These are phyloP conservation scores for Verticillium longisporum DNA, from an alignment of 2,329 filamentous ascomycete species.

Conservation along the genomic window DNA sequence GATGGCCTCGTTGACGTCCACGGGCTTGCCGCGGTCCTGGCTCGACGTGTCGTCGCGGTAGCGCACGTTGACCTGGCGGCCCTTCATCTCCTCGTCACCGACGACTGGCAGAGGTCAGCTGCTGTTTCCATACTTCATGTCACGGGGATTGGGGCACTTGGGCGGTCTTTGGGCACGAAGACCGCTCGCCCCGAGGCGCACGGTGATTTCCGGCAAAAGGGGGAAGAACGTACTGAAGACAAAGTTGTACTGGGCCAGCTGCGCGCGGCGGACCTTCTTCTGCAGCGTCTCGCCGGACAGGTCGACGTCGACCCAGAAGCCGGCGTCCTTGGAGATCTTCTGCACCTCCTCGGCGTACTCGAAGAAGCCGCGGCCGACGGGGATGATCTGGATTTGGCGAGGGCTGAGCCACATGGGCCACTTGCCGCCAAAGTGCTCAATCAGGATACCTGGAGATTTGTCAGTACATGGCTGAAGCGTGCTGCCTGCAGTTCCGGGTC, in stretches of 20 bases:
- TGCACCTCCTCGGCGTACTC: constrained; percentile 71
- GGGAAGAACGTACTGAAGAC: constrained; percentile 55
- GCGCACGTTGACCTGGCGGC: constrained; percentile 55
- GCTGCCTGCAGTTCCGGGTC: neutral
- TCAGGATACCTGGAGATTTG: constrained; percentile 47
- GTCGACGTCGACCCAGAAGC: constrained; percentile 66
- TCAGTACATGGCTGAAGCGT: neutral
- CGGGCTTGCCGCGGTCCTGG: constrained; percentile 53
- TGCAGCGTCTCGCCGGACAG: constrained; percentile 73
- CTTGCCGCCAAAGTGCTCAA: constrained; percentile 79
- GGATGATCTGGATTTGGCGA: constrained; percentile 58
- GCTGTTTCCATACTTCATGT: constrained; percentile 1
- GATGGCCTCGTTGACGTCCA: constrained; percentile 49
- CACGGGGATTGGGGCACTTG: too few relatives aligned
- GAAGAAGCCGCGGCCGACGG: constrained; percentile 56
- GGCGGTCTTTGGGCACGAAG: too few relatives aligned
- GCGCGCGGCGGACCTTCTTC: constrained; percentile 82
- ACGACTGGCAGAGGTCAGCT: constrained; percentile 36
- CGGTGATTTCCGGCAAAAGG: too few relatives aligned
- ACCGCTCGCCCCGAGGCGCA: too few relatives aligned
- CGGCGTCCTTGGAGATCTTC: constrained; percentile 57
- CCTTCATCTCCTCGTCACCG: constrained; percentile 54
- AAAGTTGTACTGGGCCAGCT: constrained; percentile 78
- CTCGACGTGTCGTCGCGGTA: constrained; percentile 52
- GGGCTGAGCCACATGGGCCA: constrained; percentile 88